A percentile compares a stretch with the other conserved stretches of the same genome.
These are phyloP conservation scores for Mrakia gelida DNA, from an alignment of 768 basidiomycete genomes.

Conservation along the genomic window DNA sequence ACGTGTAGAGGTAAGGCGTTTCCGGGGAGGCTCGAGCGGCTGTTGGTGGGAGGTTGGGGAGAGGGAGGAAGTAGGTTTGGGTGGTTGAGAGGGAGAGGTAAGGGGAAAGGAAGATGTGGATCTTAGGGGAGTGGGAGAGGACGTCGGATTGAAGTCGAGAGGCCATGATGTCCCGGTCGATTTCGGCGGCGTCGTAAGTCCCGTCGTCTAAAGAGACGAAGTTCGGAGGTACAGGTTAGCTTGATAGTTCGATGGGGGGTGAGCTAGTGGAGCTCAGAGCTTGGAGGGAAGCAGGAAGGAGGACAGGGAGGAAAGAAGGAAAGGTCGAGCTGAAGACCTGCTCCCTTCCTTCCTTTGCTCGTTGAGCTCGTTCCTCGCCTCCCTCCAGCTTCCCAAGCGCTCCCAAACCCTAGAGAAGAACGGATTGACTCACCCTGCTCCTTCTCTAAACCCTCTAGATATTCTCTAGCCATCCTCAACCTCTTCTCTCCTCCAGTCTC, in stretches of 20 bases:
- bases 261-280: neutral
- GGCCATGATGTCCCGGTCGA: slow-evolving; percentile 88
- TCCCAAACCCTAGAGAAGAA: slow-evolving; percentile 9
- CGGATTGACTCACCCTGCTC: slow-evolving; percentile 55
- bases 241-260: neutral
- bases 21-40: slow-evolving; percentile 69
- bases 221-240: neutral
- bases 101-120: slow-evolving; percentile 75
- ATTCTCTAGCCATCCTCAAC: slow-evolving; percentile 80
- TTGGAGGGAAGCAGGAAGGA: neutral
- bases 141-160: slow-evolving; percentile 88
- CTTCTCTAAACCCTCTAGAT: slow-evolving; percentile 77
- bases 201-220: slow-evolving; percentile 58
- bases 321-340: neutral
- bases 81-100: slow-evolving; percentile 37
- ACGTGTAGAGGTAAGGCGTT: slow-evolving; percentile 75
- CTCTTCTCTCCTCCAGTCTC: slow-evolving; percentile 60
- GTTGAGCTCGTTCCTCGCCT: neutral
- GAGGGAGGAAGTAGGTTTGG: slow-evolving; percentile 49
- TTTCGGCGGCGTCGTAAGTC: slow-evolving; percentile 90
- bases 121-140: slow-evolving; percentile 76
- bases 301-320: neutral
- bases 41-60: slow-evolving; percentile 51
- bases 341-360: neutral
- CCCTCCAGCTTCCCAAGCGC: neutral